Base-by-base conservation (phyloP, 257 asterid genomes). In the Thymus quinquecostatus region DNA sequence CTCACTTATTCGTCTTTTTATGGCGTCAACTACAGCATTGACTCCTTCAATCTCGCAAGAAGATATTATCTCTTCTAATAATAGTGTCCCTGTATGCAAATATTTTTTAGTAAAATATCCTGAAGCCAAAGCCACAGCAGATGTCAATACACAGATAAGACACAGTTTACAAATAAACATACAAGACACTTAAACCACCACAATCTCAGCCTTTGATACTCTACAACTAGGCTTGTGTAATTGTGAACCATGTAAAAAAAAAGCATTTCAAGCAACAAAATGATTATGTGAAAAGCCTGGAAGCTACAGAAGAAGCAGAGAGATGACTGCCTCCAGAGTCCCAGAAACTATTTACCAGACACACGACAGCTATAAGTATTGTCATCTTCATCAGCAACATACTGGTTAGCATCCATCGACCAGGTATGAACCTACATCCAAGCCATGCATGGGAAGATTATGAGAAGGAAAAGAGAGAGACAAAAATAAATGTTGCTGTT, bases 371-470 rank as follows among this genome's bases (percentile, higher is more conserved):
- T 88, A 76, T 86, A 95, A 55, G 94, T 85, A 78, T 88, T 95
- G 60, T 92, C 97, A 73, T 92, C 99, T 89, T 95, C 99, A 74
- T 95, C 99, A 55, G 98, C 95, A 74, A 95, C 91, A 75, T 85
- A 95, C 72, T 92, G 97, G 82, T 95, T 95, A 68, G 94, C 96
- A 95, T 95, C 99, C 77, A 88, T 70, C 57, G 93, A 88, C 99
- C 97, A 95, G 55, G 80, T 74, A 71, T 84, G 96, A 73, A 81
- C 86, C 99, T 92, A 80, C 72, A 83, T 63, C 70, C 70, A 81
- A 74, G 70, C 57, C 43, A 41, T 21, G 64, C 44, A 53, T 72
- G 44, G 69, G 66, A 82, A 27, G 55, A 61, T 59, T 30, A 73
- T 51, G 60, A 69, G 54, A 32, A 67, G 41, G 69, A 45, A 66